Evolutionary conservation across 768 basidiomycete genomes (phyloP).

Genomic region (Russula compacta): DNA sequence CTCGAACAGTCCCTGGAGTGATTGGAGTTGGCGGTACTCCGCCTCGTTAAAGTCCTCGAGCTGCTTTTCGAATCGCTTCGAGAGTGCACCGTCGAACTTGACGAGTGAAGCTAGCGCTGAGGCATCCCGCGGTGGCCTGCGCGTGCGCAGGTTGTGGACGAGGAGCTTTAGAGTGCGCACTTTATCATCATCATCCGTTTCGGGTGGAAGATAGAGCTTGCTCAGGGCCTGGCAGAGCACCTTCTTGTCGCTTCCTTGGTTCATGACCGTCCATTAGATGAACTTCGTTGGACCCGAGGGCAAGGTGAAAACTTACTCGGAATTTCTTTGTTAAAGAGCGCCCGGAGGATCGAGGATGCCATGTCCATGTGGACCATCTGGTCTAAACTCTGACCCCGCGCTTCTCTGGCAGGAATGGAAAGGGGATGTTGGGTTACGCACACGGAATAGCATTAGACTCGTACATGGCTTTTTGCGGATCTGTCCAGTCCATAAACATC

Average conservation of each 20-base stretch:
- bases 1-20: slow-evolving; percentile 54
- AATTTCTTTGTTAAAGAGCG: slow-evolving; percentile 39
- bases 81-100: slow-evolving; percentile 57
- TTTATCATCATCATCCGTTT: slow-evolving; percentile 54
- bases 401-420: slow-evolving; percentile 27
- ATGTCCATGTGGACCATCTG: slow-evolving; percentile 46
- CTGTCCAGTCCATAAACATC: slow-evolving; percentile 85
- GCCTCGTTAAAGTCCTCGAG: slow-evolving; percentile 65
- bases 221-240: slow-evolving; percentile 37
- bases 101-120: slow-evolving; percentile 57
- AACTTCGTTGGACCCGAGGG: no score
- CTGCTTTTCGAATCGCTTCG: slow-evolving; percentile 64
- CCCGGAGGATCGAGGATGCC: slow-evolving; percentile 42
- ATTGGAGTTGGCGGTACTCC: slow-evolving; percentile 55
- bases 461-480: slow-evolving; percentile 63
- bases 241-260: slow-evolving; percentile 40
- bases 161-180: slow-evolving; percentile 54
- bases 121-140: slow-evolving; percentile 49
- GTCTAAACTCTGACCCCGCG: slow-evolving; percentile 33
- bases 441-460: slow-evolving; percentile 23
- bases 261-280: neutral
- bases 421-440: neutral
- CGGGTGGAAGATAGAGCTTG: slow-evolving; percentile 58
- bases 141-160: slow-evolving; percentile 49
- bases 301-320: slow-evolving; percentile 37